These are phyloP conservation scores for Cystofilobasidium capitatum DNA, from an alignment of 768 basidiomycete genomes.

Conservation along the genomic window DNA sequence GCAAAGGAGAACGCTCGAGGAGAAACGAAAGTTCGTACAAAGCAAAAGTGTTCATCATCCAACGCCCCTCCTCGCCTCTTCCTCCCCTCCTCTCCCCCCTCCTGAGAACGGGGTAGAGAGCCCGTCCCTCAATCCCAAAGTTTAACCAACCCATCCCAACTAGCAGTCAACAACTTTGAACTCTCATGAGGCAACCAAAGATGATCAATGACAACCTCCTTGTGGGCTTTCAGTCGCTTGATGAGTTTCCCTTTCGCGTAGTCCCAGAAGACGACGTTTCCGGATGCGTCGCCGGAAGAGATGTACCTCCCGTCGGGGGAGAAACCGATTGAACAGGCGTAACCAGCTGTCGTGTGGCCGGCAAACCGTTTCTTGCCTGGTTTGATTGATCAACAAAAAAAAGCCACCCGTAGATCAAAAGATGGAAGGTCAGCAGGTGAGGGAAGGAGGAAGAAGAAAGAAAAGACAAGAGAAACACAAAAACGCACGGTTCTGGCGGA, in stretches of 20 bases:
- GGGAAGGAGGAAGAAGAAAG: background rate
- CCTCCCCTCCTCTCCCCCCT: no score
- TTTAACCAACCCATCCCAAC: constrained; percentile 97
- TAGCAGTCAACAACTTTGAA: constrained; percentile 90
- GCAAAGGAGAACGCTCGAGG: background rate
- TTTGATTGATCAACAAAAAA: background rate
- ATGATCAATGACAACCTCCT: constrained; percentile 93
- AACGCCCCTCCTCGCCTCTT: no score
- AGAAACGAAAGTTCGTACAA: background rate
- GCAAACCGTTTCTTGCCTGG: constrained; percentile 80
- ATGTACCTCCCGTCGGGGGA: constrained; percentile 98
- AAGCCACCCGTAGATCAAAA: background rate
- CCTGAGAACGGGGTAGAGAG: no score
- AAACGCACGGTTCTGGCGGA: constrained; percentile 76
- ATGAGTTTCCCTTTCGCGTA: constrained; percentile 98
- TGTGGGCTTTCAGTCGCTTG: constrained; percentile 76
- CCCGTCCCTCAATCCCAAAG: constrained; percentile 61
- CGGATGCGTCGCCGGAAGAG: constrained; percentile 88
- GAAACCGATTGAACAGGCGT: constrained; percentile 93
- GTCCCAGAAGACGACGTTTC: constrained; percentile 97
- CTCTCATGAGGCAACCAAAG: constrained; percentile 97
- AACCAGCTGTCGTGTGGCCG: constrained; percentile 92
- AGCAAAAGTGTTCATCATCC: no score
- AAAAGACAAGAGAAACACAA: background rate
- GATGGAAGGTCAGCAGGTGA: background rate